phyloP scores from a whole-genome alignment of 495 filamentous ascomycete genomes.

The Podospora australis region DNA sequence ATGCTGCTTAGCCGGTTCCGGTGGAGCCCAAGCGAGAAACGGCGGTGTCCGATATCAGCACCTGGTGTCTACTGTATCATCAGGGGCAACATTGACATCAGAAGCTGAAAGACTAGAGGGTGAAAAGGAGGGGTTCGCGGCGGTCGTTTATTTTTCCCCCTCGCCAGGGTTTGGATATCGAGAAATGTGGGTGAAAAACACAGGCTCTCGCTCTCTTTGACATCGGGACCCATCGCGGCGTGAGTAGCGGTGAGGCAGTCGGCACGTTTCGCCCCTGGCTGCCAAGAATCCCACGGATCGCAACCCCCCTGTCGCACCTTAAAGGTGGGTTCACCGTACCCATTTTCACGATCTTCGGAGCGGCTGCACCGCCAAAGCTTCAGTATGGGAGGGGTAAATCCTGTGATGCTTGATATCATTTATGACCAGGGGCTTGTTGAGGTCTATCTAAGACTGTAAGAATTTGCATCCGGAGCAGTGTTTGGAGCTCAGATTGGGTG shows the following conservation, averaged over 20 bases:
- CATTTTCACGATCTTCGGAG: conserved; percentile 4
- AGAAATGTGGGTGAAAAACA: not conserved
- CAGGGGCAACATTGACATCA: no score
- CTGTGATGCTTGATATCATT: not conserved
- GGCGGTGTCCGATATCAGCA: no score
- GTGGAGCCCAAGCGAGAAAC: no score
- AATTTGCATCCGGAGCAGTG: no score
- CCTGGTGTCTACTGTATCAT: no score
- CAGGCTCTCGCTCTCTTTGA: not conserved
- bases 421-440: no score
- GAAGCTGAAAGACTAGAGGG: no score
- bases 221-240: not conserved
- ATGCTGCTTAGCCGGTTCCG: no score
- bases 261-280: conserved; percentile 14
- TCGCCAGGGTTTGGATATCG: not conserved
- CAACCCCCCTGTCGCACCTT: not conserved
- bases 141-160: no score
- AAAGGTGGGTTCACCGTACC: conserved; percentile 1
- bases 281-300: conserved; percentile 16
- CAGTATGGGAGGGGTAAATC: not conserved
- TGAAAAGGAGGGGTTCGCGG: no score
- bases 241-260: conserved; percentile 17
- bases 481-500: not conserved
- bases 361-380: not conserved
- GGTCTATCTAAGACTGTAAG: no score